These are phyloP conservation scores for Strobilomyces dryophilus DNA, from an alignment of 768 basidiomycete species.

Conservation along the genomic window DNA sequence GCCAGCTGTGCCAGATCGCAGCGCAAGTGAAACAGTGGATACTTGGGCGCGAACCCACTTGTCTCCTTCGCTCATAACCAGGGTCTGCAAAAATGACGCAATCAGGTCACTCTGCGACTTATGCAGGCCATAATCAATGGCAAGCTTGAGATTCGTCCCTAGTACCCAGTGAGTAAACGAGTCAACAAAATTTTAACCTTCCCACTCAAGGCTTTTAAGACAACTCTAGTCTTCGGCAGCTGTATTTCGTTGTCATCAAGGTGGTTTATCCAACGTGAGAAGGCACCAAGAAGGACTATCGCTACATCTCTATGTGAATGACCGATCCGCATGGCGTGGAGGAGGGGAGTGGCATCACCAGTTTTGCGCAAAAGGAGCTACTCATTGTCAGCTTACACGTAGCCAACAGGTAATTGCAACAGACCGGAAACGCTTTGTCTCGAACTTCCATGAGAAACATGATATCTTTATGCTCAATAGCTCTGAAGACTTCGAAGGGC, in stretches of 20 bases:
- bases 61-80: constrained; percentile 96
- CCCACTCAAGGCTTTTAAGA: constrained; percentile 78
- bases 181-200: constrained; percentile 62
- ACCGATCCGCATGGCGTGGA: constrained; percentile 86
- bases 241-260: constrained; percentile 76
- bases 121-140: constrained; percentile 84
- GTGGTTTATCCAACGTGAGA: constrained; percentile 89
- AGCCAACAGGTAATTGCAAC: constrained; percentile 22
- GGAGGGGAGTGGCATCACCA: constrained; percentile 81
- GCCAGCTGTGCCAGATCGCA: constrained; percentile 62
- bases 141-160: constrained; percentile 86
- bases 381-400: background rate
- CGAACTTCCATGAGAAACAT: constrained; percentile 80
- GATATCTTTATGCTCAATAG: constrained; percentile 82
- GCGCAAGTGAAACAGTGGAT: constrained; percentile 61
- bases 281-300: constrained; percentile 82
- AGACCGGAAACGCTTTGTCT: constrained; percentile 74
- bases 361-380: constrained; percentile 81
- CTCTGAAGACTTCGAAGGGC: constrained; percentile 71
- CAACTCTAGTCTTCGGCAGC: constrained; percentile 60
- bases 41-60: constrained; percentile 79
- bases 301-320: constrained; percentile 75
- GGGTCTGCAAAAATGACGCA: constrained; percentile 89
- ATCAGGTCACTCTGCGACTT: constrained; percentile 80
- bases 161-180: constrained; percentile 64